These are phyloP conservation scores for Phytophthora ohioensis DNA, from an alignment of 352 stramenopile species.

Conservation along the genomic window DNA sequence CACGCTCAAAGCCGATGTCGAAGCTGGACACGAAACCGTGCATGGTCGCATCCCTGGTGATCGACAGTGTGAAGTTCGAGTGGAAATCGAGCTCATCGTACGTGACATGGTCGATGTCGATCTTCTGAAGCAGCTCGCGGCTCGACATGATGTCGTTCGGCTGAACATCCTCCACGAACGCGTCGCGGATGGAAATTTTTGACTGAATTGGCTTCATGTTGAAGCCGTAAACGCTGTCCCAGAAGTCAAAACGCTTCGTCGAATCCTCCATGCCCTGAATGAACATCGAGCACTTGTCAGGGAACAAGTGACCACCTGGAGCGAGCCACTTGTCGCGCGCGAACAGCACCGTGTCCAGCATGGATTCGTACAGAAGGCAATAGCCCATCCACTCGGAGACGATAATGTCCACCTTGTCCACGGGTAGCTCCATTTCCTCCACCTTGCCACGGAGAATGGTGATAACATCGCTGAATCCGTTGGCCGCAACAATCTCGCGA, in stretches of 20 bases:
- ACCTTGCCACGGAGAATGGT: conserved; percentile 97
- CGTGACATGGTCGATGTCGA: conserved; percentile 91
- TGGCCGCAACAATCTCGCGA: conserved; percentile 94
- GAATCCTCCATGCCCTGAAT: conserved; percentile 86
- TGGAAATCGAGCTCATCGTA: conserved; percentile 96
- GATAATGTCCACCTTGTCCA: conserved; percentile 97
- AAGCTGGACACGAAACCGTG: conserved; percentile 98
- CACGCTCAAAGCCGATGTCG: conserved; percentile 96
- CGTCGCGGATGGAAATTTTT: conserved; percentile 95
- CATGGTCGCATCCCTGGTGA: conserved; percentile 90
- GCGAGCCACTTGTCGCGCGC: conserved; percentile 97
- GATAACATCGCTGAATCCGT: conserved; percentile 92
- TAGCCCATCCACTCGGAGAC: conserved; percentile 99
- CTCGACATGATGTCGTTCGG: conserved; percentile 90
- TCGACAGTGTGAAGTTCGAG: conserved; percentile 89
- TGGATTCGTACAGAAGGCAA: conserved; percentile 98
- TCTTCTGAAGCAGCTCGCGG: conserved; percentile 82
- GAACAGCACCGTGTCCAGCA: conserved; percentile 97
- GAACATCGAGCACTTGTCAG: conserved; percentile 97
- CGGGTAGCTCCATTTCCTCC: conserved; percentile 94
- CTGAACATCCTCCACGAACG: conserved; percentile 96
- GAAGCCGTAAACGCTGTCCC: conserved; percentile 98
- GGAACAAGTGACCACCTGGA: conserved; percentile 95
- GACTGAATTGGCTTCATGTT: conserved; percentile 98
- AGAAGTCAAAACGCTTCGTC: conserved; percentile 89